phyloP scores from a whole-genome alignment of 371 early-diverging fungal genomes.

The Haplosporangium sp. region DNA sequence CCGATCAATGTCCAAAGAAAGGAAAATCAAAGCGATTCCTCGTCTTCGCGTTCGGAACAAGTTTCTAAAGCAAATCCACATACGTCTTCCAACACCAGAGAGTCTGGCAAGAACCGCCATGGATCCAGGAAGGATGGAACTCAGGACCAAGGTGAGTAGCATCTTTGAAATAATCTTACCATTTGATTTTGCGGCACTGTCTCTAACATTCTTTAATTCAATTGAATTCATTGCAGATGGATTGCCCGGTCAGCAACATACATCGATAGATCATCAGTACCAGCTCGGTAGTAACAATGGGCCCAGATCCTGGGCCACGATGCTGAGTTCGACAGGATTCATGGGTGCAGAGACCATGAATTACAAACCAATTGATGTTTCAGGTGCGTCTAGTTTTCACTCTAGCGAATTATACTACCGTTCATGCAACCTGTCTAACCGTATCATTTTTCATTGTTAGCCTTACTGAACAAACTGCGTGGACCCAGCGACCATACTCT shows the following conservation, averaged over 20 bases:
- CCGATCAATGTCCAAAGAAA: not conserved
- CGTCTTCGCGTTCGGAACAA: constrained; percentile 1
- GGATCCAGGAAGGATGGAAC: constrained; percentile 6
- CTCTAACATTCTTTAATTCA: not conserved
- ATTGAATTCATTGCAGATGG: not conserved
- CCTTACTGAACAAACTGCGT: too few species aligned
- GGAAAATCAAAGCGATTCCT: not conserved
- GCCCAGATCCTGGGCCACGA: constrained; percentile 8
- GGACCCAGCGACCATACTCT: too few species aligned
- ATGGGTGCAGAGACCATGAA: constrained; percentile 1
- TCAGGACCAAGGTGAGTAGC: constrained; percentile 9
- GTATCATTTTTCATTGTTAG: too few species aligned
- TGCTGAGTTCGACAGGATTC: constrained; percentile 14
- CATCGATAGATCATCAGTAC: not conserved
- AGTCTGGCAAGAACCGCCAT: constrained; percentile 7
- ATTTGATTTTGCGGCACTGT: too few species aligned
- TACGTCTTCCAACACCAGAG: not conserved
- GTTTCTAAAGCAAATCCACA: not conserved
- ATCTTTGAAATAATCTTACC: not conserved
- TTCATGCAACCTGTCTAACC: too few species aligned
- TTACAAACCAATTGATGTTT: constrained; percentile 18
- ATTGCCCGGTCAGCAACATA: not conserved
- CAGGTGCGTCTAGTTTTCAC: too few species aligned
- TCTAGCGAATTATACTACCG: too few species aligned
- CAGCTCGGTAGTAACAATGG: constrained; percentile 5